Conservation (phyloP, 169 alveolate species). For the Plasmodium cynomolgi region DNA sequence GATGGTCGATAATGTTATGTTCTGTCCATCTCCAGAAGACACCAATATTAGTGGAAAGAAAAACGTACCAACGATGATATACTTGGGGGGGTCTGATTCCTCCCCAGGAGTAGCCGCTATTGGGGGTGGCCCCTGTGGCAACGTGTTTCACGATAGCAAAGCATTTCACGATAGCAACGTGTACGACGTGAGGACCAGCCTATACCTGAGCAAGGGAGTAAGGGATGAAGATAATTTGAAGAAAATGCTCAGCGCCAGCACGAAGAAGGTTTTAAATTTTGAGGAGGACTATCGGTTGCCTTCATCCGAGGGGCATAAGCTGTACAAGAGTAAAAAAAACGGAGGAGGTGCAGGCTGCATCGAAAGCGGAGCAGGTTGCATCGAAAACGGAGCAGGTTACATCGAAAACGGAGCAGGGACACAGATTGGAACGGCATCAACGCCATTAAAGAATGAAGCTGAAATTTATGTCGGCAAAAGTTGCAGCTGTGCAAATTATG, state of each 20-base stretch:
- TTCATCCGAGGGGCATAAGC: background rate
- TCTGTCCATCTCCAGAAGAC: background rate
- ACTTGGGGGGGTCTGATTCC: background rate
- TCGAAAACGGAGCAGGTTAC: background rate
- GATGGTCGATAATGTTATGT: background rate
- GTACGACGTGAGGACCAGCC: background rate
- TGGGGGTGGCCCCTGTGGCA: background rate
- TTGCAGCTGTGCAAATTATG: background rate
- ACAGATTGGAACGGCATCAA: background rate
- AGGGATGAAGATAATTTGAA: slow-evolving; percentile 10
- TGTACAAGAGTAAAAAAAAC: background rate
- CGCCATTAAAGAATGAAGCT: background rate
- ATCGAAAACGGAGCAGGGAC: background rate
- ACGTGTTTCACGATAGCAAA: background rate
- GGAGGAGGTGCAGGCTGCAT: background rate
- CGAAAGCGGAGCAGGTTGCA: background rate
- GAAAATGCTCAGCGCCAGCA: background rate
- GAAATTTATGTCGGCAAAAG: background rate
- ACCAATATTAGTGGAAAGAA: background rate
- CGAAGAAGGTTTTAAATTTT: slow-evolving; percentile 9
- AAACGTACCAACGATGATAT: background rate
- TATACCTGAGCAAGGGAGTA: background rate
- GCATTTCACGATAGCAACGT: background rate
- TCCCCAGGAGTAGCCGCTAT: background rate
- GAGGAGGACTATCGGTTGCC: background rate